Base-by-base conservation (phyloP, 345 rosid genomes). In the Geranium brycei region DNA sequence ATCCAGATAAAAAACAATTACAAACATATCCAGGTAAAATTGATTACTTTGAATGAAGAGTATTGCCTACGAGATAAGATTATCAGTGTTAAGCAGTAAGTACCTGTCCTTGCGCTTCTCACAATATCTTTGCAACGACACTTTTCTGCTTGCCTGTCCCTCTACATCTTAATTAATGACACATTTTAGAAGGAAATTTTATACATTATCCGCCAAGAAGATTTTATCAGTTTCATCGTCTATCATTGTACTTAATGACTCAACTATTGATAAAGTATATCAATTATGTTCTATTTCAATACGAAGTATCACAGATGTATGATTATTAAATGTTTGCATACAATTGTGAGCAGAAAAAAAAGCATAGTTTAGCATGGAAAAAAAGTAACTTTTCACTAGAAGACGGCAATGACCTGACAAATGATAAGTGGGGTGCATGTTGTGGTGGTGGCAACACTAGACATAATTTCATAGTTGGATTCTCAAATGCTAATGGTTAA, bases 51-150 rank as follows among this genome's bases (percentile, higher is more conserved):
- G 61, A 17, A 64, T 31, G 57, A 55, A n/a, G 47, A 1, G 53
- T 11, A 47, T 11, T 13, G 11, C 53, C 53, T 6, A 47, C 3
- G 11, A 47, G 3, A 11, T 47, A 47, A 47, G 11, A 58, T 30
- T 51, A 63, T 57, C 51, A 63, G 72, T 68, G 38, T 17, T 38
- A 0, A 38, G 47, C 53, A 3, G 13, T 47, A 47, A 47, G 15
- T 57, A 91, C 97, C 97, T 91, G 72, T 87, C 95, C 62, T 86
- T 87, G 17, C 82, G 78, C 83, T 87, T 91, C 59, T 87, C 91
- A 13, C 60, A 82, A 70, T 86, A 91, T 79, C 87, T 83, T 76
- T 82, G 91, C 85, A 86, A 67, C 31, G 77, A 83, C 19, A 77
- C 74, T 77, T 82, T 80, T 68, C 97, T 77, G 79, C 72, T 86